Evolutionary conservation across 2,329 filamentous ascomycete genomes (phyloP).

Genomic region (Trichoderma citrinoviride): DNA sequence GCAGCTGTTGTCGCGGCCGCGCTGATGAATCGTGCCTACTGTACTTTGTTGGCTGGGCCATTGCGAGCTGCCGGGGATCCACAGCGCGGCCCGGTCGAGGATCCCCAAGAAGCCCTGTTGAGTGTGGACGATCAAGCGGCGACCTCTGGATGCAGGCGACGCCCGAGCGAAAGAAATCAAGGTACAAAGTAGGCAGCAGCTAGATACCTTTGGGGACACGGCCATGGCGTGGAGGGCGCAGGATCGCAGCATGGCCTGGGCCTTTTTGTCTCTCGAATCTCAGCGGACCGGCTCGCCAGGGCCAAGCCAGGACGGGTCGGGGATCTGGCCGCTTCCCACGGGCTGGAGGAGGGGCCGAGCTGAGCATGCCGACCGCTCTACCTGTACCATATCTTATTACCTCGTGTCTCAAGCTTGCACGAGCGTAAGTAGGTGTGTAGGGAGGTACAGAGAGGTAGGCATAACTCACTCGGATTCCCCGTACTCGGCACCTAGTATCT

Average conservation of each 20-base stretch:
- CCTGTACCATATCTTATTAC: neutral
- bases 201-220: too few species aligned
- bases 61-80: conserved; percentile 10
- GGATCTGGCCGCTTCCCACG: neutral
- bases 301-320: neutral
- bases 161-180: neutral
- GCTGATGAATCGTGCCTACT: conserved; percentile 3
- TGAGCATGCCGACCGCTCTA: conserved; percentile 1
- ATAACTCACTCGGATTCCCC: neutral
- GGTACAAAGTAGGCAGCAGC: neutral
- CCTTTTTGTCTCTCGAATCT: neutral
- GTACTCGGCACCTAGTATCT: too few species aligned
- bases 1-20: conserved; percentile 2
- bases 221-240: neutral
- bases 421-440: too few species aligned
- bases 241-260: neutral
- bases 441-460: too few species aligned
- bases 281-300: neutral
- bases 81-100: conserved; percentile 19
- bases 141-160: conserved; percentile 2
- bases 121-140: neutral
- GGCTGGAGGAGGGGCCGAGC: conserved; percentile 7
- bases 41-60: neutral
- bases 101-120: conserved; percentile 9
- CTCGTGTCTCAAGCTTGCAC: neutral